Evolutionary conservation across 805 yeast genomes (phyloP).

Genomic region (Candida verbasci): DNA sequence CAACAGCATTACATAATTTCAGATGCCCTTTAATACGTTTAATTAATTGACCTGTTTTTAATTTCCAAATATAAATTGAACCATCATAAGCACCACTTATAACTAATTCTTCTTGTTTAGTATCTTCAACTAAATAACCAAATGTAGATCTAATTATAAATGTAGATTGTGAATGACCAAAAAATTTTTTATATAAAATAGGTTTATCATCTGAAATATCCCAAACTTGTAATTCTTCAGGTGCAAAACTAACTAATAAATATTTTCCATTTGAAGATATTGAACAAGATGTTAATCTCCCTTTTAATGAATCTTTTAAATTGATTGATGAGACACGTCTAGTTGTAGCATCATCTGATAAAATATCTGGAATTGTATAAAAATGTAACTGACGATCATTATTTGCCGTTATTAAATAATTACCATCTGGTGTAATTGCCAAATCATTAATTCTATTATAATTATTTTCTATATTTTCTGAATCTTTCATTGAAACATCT

Average conservation of each 20-base stretch:
- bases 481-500: conserved; percentile 10
- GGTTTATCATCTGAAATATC: conserved; percentile 49
- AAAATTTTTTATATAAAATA: conserved; percentile 54
- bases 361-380: conserved; percentile 44
- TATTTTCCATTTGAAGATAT: conserved; percentile 51
- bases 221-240: conserved; percentile 81
- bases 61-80: conserved; percentile 72
- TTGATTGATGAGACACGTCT: conserved; percentile 41
- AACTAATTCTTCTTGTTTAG: conserved; percentile 55
- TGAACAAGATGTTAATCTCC: conserved; percentile 61
- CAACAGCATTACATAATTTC: conserved; percentile 70
- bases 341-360: conserved; percentile 28
- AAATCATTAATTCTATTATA: conserved; percentile 62
- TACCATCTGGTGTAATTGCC: conserved; percentile 62
- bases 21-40: conserved; percentile 59
- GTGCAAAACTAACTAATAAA: conserved; percentile 59
- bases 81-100: conserved; percentile 87
- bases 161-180: conserved; percentile 69
- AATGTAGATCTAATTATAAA: conserved; percentile 73
- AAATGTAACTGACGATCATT: conserved; percentile 59
- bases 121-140: conserved; percentile 47
- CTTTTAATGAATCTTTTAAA: conserved; percentile 34
- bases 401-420: conserved; percentile 57
- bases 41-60: conserved; percentile 63
- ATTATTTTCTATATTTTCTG: conserved; percentile 15